Evolutionary conservation across 2,329 filamentous ascomycete species (phyloP), one percentile per base, ranked within the genome.

Genomic region (Aaosphaeria arxii): DNA sequence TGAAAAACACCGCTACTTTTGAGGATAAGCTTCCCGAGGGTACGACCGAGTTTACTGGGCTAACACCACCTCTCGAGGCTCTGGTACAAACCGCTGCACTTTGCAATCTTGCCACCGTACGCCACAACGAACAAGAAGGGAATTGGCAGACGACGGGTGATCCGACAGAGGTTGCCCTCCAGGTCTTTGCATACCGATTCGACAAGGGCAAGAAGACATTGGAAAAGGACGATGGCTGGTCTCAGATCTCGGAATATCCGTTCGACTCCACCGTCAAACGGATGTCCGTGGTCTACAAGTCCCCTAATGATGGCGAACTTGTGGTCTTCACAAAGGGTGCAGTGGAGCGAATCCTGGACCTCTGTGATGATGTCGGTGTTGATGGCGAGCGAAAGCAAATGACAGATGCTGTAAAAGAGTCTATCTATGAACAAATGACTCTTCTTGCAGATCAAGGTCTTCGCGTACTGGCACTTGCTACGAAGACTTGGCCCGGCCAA

Each of bases 41-140:
- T 1, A 33, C 29, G 5, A 17, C 43, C 4, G 50, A 59, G 31
- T 48, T 51, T 17, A 30, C 43, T 17, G 49, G 49, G 28, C 48
- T 57, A 39, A 41, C 47, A 6, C 50, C 50, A 6, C 47, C 54
- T 28, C 50, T 61, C 24, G 51, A 61, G 17, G 48, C 43, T 11
- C 61, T 57, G 11, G 52, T 61, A n/a, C 43, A 53, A 5, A 47
- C 57, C 35, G 55, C 33, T 33, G 59, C 64, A 4, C 59, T 67
- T 30, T 75, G 74, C 44, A 79, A 79, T 55, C 69, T 79, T 11
- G 76, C 76, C 3, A 75, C 70, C 1, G 69, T 82, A 11, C 66
- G 66, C 31, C 59, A 69, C 42, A 70, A 70, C 33, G 66, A 72
- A 2, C 69, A 68, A 2, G 63, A 71, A 41, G 62, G 69, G 28